A percentile compares a stretch with the other conserved stretches of the same genome.
phyloP scores from a whole-genome alignment of 495 filamentous ascomycete species.

The Penicillium ochrochloron region DNA sequence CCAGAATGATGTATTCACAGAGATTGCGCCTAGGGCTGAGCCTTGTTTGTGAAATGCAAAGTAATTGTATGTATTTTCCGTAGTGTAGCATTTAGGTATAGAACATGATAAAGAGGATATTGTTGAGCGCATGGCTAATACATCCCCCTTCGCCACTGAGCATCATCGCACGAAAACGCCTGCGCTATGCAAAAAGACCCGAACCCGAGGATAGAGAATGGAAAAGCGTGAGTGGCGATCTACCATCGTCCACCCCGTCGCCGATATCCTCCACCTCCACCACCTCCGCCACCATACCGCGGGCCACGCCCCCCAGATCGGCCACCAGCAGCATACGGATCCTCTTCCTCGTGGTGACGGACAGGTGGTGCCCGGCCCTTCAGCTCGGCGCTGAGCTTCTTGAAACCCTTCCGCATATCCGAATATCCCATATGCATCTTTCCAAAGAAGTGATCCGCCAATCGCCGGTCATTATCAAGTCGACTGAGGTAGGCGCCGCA shows the following conservation, averaged over 20 bases:
- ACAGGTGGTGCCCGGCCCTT: constrained; percentile 68
- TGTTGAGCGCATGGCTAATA: constrained; percentile 27
- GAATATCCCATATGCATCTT: constrained; percentile 99
- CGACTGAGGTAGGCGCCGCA: constrained; percentile 91
- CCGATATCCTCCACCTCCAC: constrained; percentile 42
- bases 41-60: neutral
- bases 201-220: constrained; percentile 26
- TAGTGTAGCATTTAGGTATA: constrained; percentile 10
- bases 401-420: constrained; percentile 92
- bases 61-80: neutral
- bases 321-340: constrained; percentile 51
- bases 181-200: constrained; percentile 51
- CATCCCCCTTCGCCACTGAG: constrained; percentile 20
- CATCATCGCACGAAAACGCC: constrained; percentile 44
- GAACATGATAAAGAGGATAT: constrained; percentile 23
- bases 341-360: constrained; percentile 57
- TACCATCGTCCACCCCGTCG: constrained; percentile 49
- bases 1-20: neutral
- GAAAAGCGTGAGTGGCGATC: constrained; percentile 18
- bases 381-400: constrained; percentile 84
- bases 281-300: constrained; percentile 45
- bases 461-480: constrained; percentile 88
- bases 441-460: constrained; percentile 98
- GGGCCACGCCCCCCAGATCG: constrained; percentile 60
- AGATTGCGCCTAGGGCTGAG: neutral